Evolutionary conservation across 257 asterid species (phyloP).

Genomic region (Coffea eugenioides): DNA sequence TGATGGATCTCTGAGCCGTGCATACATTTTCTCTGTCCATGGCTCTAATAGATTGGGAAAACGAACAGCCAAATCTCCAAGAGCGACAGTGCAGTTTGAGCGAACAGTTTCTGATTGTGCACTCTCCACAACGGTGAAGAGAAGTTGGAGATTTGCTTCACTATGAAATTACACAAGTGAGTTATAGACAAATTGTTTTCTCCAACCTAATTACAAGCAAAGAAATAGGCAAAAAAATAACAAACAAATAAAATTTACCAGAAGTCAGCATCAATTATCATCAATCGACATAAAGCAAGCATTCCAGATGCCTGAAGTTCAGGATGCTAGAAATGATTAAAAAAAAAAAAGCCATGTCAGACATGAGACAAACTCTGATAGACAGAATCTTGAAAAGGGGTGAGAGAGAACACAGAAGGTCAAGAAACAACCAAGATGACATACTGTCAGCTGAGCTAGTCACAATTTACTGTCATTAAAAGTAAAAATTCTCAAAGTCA

Average conservation of each 20-base stretch:
- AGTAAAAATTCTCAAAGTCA: not conserved
- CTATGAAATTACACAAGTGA: constrained; percentile 37
- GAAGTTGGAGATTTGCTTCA: constrained; percentile 89
- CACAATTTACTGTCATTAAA: not conserved
- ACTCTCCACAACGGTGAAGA: constrained; percentile 96
- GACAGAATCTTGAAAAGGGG: not conserved
- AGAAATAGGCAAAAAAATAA: constrained; percentile 1
- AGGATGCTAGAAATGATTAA: constrained; percentile 58
- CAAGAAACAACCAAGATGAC: not conserved
- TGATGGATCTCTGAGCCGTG: constrained; percentile 84
- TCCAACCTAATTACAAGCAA: constrained; percentile 2
- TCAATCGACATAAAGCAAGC: constrained; percentile 88
- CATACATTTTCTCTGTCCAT: constrained; percentile 97
- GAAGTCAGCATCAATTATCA: constrained; percentile 89
- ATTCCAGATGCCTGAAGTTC: constrained; percentile 89
- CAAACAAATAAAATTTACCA: constrained; percentile 48
- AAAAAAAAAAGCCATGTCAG: constrained; percentile 33
- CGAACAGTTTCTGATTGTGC: constrained; percentile 91
- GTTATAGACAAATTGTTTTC: constrained; percentile 10
- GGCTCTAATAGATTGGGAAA: constrained; percentile 96
- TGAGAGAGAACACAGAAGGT: not conserved
- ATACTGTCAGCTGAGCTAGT: not conserved
- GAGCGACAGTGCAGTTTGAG: constrained; percentile 94
- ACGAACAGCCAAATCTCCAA: constrained; percentile 95
- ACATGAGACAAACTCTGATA: not conserved